A percentile compares a stretch with the other conserved stretches of the same genome.
Evolutionary conservation across 768 basidiomycete species (phyloP).

Genomic region (Suillus lakei): DNA sequence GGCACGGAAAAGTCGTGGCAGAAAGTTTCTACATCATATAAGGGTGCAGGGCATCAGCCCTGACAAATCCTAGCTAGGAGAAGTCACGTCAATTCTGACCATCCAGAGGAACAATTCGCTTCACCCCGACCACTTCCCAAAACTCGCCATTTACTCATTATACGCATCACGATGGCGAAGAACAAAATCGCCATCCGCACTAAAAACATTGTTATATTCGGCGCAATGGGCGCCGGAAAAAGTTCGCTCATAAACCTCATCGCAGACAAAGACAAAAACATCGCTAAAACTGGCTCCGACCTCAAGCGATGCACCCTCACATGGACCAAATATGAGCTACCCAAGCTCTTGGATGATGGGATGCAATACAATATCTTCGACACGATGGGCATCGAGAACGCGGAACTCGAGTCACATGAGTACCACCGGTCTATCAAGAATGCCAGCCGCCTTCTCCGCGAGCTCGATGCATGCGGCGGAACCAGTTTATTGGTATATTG

Average conservation of each 20-base stretch:
- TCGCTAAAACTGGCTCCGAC: slow-evolving; percentile 37
- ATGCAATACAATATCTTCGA: slow-evolving; percentile 31
- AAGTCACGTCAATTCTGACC: background rate
- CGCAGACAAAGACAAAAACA: slow-evolving; percentile 23
- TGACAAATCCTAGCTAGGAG: background rate
- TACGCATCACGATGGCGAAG: background rate
- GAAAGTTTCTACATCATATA: slow-evolving; percentile 3
- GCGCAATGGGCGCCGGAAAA: slow-evolving; percentile 42
- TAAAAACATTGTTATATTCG: slow-evolving; percentile 36
- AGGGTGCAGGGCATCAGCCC: background rate
- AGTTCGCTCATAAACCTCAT: slow-evolving; percentile 52
- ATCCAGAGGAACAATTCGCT: background rate
- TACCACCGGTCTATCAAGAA: slow-evolving; percentile 36
- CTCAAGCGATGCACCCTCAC: slow-evolving; percentile 40
- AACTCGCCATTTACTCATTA: background rate
- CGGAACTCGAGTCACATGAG: slow-evolving; percentile 30
- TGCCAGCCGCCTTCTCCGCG: slow-evolving; percentile 29
- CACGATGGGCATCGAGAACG: slow-evolving; percentile 36
- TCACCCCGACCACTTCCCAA: background rate
- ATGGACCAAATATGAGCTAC: slow-evolving; percentile 28
- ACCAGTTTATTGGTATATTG: slow-evolving; percentile 44
- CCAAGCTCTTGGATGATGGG: slow-evolving; percentile 4
- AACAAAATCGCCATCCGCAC: background rate
- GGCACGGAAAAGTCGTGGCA: background rate
- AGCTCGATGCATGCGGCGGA: slow-evolving; percentile 28